These are phyloP conservation scores for Dendrobium catenatum DNA, from an alignment of 106 monocot genomes.

Conservation along the genomic window DNA sequence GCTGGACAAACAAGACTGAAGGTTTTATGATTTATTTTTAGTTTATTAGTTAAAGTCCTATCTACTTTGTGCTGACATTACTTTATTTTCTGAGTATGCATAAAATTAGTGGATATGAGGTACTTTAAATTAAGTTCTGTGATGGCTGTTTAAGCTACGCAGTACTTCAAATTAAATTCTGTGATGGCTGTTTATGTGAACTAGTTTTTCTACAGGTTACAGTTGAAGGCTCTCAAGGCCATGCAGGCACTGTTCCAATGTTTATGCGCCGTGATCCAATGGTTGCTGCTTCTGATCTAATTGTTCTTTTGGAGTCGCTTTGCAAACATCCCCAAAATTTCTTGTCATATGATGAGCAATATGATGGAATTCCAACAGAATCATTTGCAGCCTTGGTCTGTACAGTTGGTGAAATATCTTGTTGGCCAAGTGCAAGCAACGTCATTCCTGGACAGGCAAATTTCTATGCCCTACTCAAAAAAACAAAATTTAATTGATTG, in stretches of 20 bases:
- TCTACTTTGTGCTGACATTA: neutral
- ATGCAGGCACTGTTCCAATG: slow-evolving; percentile 98
- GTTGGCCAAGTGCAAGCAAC: slow-evolving; percentile 97
- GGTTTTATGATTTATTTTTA: slow-evolving; percentile 25
- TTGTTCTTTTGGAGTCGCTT: slow-evolving; percentile 62
- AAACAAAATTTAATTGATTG: neutral
- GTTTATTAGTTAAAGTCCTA: neutral
- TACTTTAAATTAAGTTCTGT: too few relatives aligned
- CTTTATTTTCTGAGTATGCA: neutral
- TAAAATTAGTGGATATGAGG: neutral
- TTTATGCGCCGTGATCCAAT: slow-evolving; percentile 85
- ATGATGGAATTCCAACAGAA: slow-evolving; percentile 40
- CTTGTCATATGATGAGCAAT: slow-evolving; percentile 44
- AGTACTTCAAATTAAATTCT: too few relatives aligned
- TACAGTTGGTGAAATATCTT: slow-evolving; percentile 85
- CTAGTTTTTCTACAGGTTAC: slow-evolving; percentile 48
- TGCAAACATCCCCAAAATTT: slow-evolving; percentile 70
- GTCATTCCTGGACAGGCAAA: slow-evolving; percentile 94
- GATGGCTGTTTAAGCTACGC: too few relatives aligned
- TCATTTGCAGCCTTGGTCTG: slow-evolving; percentile 82
- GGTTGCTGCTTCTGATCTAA: slow-evolving; percentile 86
- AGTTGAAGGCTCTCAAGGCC: slow-evolving; percentile 79
- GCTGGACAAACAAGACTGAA: slow-evolving; percentile 91
- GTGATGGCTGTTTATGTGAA: too few relatives aligned
- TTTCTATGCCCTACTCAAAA: neutral